Evolutionary conservation across 2,329 filamentous ascomycete genomes (phyloP), one percentile per base, ranked within the genome.

Genomic region (Aspergillus floridensis): DNA sequence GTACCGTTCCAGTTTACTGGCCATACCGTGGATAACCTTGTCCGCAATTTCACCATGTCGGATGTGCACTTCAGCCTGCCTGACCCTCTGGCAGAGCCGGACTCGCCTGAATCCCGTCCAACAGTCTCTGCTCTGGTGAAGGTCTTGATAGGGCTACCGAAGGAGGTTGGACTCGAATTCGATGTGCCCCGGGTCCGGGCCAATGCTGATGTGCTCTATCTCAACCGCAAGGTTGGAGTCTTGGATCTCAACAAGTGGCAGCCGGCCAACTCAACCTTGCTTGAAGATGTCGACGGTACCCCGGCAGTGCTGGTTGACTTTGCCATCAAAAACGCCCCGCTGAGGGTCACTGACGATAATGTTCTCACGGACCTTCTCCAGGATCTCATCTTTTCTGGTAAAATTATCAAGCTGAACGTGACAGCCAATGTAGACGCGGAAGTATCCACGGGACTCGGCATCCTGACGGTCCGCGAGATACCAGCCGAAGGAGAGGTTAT

Each of bases 31-130:
- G 92, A 92, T 65, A 87, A 90, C 64, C 79, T 96, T 16, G 89
- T 99, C 71, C 89, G 88, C 66, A 93, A 95, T 66, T 97, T 98
- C 72, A 90, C 92, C 22, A 79, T 98, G 65, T 86, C 87, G 2
- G 85, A 97, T 70, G 91, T 96, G 46, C 87, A 96, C 68, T 96
- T 99, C 74, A 86, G 85, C 52, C 79, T 99, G 49, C 95, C 95
- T 0, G 86, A 92, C 68, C 89, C 91, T 0, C 85, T 88, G 68
- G 91, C 92, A 2, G 87, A 92, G 19, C 90, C 91, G 0, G 85
- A 84, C 59, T 86, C 88, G 11, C 90, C 91, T 0, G 86, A 88
- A 53, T 82, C 89, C 4, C 85, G 89, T 57, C 92, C 93, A 10
- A 87, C 85, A 57, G 87, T 99, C 16, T 96, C 92, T 31, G 93